These are phyloP conservation scores for Corynascus novoguineensis DNA, from an alignment of 495 filamentous ascomycete species.

Conservation along the genomic window DNA sequence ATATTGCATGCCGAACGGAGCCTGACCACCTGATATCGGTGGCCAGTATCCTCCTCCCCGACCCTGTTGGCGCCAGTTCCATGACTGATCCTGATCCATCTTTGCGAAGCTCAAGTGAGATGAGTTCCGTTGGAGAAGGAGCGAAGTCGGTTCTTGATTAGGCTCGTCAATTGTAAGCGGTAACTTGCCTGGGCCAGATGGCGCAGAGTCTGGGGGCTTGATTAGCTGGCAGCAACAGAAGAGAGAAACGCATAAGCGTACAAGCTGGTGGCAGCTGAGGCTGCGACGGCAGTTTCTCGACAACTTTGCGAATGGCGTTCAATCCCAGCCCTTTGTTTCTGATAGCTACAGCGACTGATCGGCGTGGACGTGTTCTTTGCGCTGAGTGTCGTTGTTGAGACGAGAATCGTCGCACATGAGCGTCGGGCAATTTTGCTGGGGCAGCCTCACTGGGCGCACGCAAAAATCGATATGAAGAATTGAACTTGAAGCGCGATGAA, in stretches of 20 bases:
- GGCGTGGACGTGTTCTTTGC: no score
- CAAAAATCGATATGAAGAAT: neutral
- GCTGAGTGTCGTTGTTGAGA: neutral
- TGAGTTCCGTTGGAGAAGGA: neutral
- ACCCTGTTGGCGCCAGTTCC: neutral
- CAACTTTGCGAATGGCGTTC: no score
- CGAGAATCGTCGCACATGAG: neutral
- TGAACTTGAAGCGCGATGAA: neutral
- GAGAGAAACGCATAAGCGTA: no score
- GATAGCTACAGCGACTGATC: no score
- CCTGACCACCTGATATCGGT: neutral
- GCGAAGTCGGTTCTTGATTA: neutral
- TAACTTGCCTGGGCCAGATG: no score
- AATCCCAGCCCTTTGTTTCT: no score
- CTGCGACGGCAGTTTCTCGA: neutral
- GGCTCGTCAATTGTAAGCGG: neutral
- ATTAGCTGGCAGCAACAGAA: neutral
- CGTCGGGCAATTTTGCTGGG: neutral
- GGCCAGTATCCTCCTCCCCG: neutral
- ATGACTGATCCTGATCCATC: slow-evolving; percentile 3
- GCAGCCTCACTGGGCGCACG: neutral
- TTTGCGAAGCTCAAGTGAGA: neutral
- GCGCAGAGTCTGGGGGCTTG: neutral
- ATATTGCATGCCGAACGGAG: slow-evolving; percentile 7
- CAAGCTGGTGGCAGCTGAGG: no score